Conservation (phyloP, 2,329 filamentous ascomycete species). For the Phoma sp. region DNA sequence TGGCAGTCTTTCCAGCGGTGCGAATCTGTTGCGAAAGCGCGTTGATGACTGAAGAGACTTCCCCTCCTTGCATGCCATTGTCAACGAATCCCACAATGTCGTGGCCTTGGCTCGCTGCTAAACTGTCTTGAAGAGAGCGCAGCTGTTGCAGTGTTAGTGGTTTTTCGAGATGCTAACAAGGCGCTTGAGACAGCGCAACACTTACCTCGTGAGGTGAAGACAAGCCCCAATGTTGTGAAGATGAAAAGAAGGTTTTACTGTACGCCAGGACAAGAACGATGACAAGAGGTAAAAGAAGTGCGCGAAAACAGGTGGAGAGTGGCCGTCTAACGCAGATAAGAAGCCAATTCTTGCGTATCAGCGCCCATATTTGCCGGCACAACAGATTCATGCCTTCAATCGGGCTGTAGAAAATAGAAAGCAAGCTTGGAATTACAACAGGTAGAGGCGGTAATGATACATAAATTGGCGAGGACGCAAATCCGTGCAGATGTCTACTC, state of each 20-base stretch:
- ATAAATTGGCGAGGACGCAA: background rate
- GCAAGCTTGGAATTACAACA: background rate
- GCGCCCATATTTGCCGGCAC: slow-evolving; percentile 31
- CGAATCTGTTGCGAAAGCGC: slow-evolving; percentile 26
- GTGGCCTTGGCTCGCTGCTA: slow-evolving; percentile 21
- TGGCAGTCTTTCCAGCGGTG: slow-evolving; percentile 27
- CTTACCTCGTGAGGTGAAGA: slow-evolving; percentile 32
- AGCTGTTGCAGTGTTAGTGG: slow-evolving; percentile 15
- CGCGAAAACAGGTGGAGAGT: slow-evolving; percentile 33
- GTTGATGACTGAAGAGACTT: slow-evolving; percentile 29
- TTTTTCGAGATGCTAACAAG: background rate
- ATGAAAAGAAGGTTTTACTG: slow-evolving; percentile 34
- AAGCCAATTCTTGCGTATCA: slow-evolving; percentile 38
- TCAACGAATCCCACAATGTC: slow-evolving; percentile 34
- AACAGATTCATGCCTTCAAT: slow-evolving; percentile 23
- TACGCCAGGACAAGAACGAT: slow-evolving; percentile 32
- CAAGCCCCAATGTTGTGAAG: slow-evolving; percentile 28
- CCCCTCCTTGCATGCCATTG: slow-evolving; percentile 33
- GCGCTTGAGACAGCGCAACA: no score
- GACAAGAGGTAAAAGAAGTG: slow-evolving; percentile 31
- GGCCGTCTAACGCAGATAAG: slow-evolving; percentile 30
- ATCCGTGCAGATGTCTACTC: background rate
- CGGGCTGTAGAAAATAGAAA: background rate
- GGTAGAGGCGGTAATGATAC: background rate
- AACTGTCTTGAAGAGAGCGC: slow-evolving; percentile 27